Base-by-base conservation (phyloP, 495 filamentous ascomycete genomes). In the Lichenothelia convexa region DNA sequence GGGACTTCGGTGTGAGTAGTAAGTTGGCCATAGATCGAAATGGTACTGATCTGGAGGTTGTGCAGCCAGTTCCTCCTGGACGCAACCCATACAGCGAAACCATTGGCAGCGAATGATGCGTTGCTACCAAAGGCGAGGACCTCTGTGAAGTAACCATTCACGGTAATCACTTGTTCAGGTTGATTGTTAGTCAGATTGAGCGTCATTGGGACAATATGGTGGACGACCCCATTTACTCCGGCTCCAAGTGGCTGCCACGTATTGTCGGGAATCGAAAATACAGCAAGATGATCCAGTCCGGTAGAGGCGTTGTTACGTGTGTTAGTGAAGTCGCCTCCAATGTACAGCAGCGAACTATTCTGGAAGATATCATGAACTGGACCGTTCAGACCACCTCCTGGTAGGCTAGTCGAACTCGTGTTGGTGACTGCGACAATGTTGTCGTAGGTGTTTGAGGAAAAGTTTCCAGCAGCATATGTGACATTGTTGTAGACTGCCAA, bases 81-180 rank as follows among this genome's bases (percentile, higher is more conserved):
- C 16, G 84, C 83, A n/a, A 95, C 78, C 89, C 89, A 99, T 18
- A 94, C 61, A 20, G 80, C 89, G 49, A 95, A 86, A 1, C 85
- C 82, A 33, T 67, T 50, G 2, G 73, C 77, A 9, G 66, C 45
- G 8, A 73, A 56, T n/a, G 70, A 65, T 8, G 63, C 46, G 43
- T 72, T 77, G 35, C 59, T 61, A 29, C 59, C 73, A 48, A 78
- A 84, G 2, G 70, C 66, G 15, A 75, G 58, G 18, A 93, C 65
- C 40, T 71, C 59, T 17, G 68, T 62, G 53, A 99, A 99, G 46
- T 73, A 64, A 18, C 89, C 89, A 46, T 73, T 91, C 31, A 99
- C 56, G 3, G 75, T 70, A 34, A 95, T 66, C 21, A 75, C 78
- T 4, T 70, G 67, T 53, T 91, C 82, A 8, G 75, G 71, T 6